These are phyloP conservation scores for Debaryomycetaceae sp. DNA, from an alignment of 1,139 yeast genomes.

Conservation along the genomic window DNA sequence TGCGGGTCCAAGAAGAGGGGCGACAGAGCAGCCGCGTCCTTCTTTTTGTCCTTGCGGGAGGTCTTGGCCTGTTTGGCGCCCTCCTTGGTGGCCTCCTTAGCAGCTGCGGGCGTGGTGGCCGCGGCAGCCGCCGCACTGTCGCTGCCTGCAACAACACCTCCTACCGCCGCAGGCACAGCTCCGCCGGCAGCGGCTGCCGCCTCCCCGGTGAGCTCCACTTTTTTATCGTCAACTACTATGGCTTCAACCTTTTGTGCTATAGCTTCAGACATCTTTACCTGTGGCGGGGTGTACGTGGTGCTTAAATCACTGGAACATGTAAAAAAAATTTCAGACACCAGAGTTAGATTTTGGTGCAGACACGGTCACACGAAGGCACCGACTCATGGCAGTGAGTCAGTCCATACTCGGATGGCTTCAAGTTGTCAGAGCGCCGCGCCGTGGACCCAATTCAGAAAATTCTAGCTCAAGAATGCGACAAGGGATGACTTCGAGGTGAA, in stretches of 20 bases:
- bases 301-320: too few species aligned
- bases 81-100: slow-evolving; percentile 8
- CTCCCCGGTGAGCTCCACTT: too few species aligned
- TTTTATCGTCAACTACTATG: slow-evolving; percentile 39
- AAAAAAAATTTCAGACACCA: too few species aligned
- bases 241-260: slow-evolving; percentile 52
- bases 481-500: too few species aligned
- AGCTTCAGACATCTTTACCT: slow-evolving; percentile 37
- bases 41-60: slow-evolving; percentile 18
- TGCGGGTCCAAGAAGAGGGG: slow-evolving; percentile 64
- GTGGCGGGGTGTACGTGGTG: too few species aligned
- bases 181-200: slow-evolving; percentile 6
- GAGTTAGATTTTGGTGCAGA: too few species aligned
- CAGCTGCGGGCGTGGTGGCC: slow-evolving; percentile 2
- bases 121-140: slow-evolving; percentile 18
- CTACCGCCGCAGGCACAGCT: slow-evolving; percentile 11
- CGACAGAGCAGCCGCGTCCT: slow-evolving; percentile 23
- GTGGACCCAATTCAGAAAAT: too few species aligned
- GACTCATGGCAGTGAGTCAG: too few species aligned
- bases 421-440: too few species aligned
- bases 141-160: slow-evolving; percentile 15
- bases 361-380: too few species aligned
- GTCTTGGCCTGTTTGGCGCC: slow-evolving; percentile 10
- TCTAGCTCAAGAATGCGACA: too few species aligned
- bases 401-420: too few species aligned